Conservation (phyloP, 2,329 filamentous ascomycete species). For the Leptographium procerum region DNA sequence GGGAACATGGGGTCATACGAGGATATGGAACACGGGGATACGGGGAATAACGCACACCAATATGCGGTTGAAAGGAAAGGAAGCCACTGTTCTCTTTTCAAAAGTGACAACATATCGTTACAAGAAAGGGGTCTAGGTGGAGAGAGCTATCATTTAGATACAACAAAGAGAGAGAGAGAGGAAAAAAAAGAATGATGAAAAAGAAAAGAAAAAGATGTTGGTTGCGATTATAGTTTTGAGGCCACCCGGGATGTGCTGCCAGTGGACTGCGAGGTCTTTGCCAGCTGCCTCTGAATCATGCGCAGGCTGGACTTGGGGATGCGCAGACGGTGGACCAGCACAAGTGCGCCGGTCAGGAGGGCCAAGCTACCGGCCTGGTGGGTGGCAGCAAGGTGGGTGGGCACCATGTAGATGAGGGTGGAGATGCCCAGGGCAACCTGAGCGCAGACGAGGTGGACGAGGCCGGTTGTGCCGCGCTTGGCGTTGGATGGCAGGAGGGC, state of each 20-base stretch:
- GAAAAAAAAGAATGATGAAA: not conserved
- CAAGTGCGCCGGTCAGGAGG: conserved; percentile 68
- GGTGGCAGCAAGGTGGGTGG: conserved; percentile 72
- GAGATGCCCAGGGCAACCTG: conserved; percentile 82
- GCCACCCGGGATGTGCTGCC: no score
- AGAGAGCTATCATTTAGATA: not conserved
- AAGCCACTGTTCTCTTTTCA: not conserved
- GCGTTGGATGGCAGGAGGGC: conserved; percentile 51
- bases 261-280: not conserved
- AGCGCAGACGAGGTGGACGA: conserved; percentile 70
- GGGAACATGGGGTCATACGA: not conserved
- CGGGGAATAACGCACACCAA: not conserved
- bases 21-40: no score
- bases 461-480: conserved; percentile 59
- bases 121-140: not conserved
- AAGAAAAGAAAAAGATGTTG: not conserved
- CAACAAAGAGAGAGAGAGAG: not conserved
- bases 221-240: not conserved
- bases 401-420: conserved; percentile 89
- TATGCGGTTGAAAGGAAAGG: not conserved
- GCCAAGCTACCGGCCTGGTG: conserved; percentile 88
- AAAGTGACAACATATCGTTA: not conserved
- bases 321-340: conserved; percentile 69
- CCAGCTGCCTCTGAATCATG: conserved; percentile 42
- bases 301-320: conserved; percentile 55